Base-by-base conservation (phyloP, 257 asterid species). In the Przewalskia tangutica region DNA sequence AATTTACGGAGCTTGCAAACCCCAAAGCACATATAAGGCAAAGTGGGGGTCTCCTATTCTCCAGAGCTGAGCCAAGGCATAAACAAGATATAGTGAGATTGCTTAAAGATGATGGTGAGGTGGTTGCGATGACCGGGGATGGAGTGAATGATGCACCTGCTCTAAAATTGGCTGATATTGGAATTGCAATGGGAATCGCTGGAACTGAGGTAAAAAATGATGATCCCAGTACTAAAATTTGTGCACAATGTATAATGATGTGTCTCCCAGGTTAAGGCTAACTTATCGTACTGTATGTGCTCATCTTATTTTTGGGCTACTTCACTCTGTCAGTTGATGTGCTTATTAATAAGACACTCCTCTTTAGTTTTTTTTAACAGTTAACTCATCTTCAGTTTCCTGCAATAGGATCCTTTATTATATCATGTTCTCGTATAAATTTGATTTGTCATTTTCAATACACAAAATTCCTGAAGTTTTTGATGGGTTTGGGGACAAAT, bases 1-100 rank as follows among this genome's bases (percentile, higher is more conserved):
- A 93, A n/a, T 96, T 96, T 67, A 92, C 84, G 93, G 95, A 88
- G 88, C 92, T 89, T 77, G 86, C 58, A 48, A 91, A 89, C 85
- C 91, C 90, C 79, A 93, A 84, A 81, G 65, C 71, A 7, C 93
- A 90, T 88, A 84, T 96, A 82, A 90, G 89, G 82, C 97, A 91
- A 86, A 84, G 65, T 58, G 99, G 97, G 62, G 97, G 99, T 80
- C 95, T 96, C 88, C 91, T 96, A 65, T 93, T 96, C 89, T 96
- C 98, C n/a, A 92, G 99, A 90, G 98, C 99, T 85, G 99, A 96
- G 84, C 99, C 99, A 70, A 91, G 95, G 88, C 99, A 96, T 86
- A 96, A 96, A 81, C 99, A 93, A 88, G 98, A 96, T 75, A 96
- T 96, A 81, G 99, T 96, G 90, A 96, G 97, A 90, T 84, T 96